phyloP scores from a whole-genome alignment of 2,329 filamentous ascomycete species.

The Colletotrichum tofieldiae region DNA sequence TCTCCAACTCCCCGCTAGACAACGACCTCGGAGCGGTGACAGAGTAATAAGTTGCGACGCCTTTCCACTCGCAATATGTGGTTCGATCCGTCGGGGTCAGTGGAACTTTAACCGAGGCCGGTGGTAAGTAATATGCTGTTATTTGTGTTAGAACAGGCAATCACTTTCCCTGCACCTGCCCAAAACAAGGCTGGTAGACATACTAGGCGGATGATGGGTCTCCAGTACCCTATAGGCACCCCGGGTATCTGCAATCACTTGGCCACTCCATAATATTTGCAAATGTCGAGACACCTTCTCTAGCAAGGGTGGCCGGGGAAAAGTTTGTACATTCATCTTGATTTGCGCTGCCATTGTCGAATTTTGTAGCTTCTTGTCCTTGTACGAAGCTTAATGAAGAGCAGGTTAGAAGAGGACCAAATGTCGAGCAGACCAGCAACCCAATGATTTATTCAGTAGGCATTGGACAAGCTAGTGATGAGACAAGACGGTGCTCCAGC shows the following conservation, averaged over 20 bases:
- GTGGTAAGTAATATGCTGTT: slow-evolving; percentile 73
- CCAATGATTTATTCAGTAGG: neutral
- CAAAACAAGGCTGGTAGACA: slow-evolving; percentile 43
- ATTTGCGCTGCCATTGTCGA: slow-evolving; percentile 18
- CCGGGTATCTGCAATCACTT: slow-evolving; percentile 71
- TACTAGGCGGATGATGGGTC: slow-evolving; percentile 74
- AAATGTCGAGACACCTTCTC: slow-evolving; percentile 69
- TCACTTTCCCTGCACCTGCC: neutral
- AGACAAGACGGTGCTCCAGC: neutral
- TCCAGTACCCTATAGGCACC: slow-evolving; percentile 75
- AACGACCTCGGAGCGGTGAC: slow-evolving; percentile 57
- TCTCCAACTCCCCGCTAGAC: slow-evolving; percentile 49
- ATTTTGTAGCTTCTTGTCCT: neutral
- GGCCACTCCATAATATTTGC: slow-evolving; percentile 69
- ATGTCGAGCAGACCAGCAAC: neutral
- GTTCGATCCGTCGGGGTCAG: slow-evolving; percentile 61
- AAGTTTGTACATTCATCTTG: slow-evolving; percentile 69
- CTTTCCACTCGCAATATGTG: slow-evolving; percentile 75
- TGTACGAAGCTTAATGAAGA: too few species aligned
- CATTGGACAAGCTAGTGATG: too few species aligned
- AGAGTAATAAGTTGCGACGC: slow-evolving; percentile 71
- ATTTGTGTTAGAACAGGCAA: slow-evolving; percentile 1
- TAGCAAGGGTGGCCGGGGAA: slow-evolving; percentile 72
- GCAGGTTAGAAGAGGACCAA: too few species aligned
- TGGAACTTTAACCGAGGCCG: slow-evolving; percentile 62